Evolutionary conservation across 2,329 filamentous ascomycete species (phyloP).

Genomic region (Ascochyta rabiei): DNA sequence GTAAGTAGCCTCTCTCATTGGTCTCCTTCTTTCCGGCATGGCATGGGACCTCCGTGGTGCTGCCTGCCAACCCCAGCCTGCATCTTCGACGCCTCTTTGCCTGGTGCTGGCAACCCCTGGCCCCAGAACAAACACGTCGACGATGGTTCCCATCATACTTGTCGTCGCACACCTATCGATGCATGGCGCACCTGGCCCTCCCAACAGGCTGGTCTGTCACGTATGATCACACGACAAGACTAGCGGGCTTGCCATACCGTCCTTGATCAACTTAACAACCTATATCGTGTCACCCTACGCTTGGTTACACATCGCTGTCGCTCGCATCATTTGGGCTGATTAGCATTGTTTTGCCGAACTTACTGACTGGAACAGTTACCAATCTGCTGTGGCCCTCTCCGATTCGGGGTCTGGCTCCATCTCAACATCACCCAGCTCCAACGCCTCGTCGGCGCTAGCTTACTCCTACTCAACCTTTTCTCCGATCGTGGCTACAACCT

Average conservation of each 20-base stretch:
- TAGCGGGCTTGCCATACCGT: constrained; percentile 46
- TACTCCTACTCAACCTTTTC: constrained; percentile 51
- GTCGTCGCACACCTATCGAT: constrained; percentile 47
- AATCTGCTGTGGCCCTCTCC: constrained; percentile 57
- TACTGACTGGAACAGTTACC: constrained; percentile 56
- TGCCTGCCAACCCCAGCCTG: constrained; percentile 47
- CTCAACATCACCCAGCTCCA: constrained; percentile 59
- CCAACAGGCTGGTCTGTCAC: constrained; percentile 50
- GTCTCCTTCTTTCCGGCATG: constrained; percentile 38
- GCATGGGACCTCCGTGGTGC: constrained; percentile 44
- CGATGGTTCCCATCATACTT: constrained; percentile 42
- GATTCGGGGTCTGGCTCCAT: constrained; percentile 63
- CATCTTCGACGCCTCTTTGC: constrained; percentile 45
- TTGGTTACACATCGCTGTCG: constrained; percentile 48
- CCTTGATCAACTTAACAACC: constrained; percentile 46
- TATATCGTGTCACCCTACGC: constrained; percentile 48
- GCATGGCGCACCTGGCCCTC: constrained; percentile 46
- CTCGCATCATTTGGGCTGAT: constrained; percentile 40
- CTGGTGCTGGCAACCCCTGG: constrained; percentile 46
- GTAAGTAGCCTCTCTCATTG: constrained; percentile 59
- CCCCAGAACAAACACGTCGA: constrained; percentile 51
- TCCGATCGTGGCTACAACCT: constrained; percentile 41
- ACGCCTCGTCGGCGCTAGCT: constrained; percentile 54
- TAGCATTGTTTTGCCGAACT: constrained; percentile 38
- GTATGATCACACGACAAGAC: constrained; percentile 54